Evolutionary conservation across 2,329 filamentous ascomycete genomes (phyloP), one percentile per base, ranked within the genome.

Genomic region (Trichoderma gracile): DNA sequence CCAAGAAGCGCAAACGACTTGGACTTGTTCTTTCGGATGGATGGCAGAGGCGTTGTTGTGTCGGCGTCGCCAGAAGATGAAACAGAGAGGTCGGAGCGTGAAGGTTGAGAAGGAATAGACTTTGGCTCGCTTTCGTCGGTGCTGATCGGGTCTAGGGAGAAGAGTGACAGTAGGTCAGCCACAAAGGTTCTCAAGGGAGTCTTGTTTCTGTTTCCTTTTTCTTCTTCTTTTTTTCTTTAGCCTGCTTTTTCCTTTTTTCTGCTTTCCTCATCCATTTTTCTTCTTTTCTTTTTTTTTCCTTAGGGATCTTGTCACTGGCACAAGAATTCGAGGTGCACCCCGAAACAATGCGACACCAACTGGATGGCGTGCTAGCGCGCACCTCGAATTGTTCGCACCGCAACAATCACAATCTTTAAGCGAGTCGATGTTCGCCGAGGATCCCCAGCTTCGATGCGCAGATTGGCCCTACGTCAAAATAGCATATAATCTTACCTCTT

Each of bases 1-100:
- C 79, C 78, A 17, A 87, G 73, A 25, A 84, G 75, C 21, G 78
- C 78, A 73, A 87, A 87, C 9, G 82, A 78, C 66, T 86, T 87
- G 15, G 81, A 78, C 69, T 86, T 86, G 68, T 72, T 76, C 71
- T 79, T 84, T 73, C 80, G 83, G 21, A 73, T 70, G 5, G 74
- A 73, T n/a, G 74, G 70, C 19, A 67, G 77, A 71, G 67, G 69
- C 21, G 71, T 68, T 60, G 72, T 60, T 53, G 70, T 69, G 61
- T 86, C 83, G 73, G 77, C 73, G 52, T 86, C 83, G 62, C 74
- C 73, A n/a, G 77, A 74, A 7, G 83, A 83, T 45, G 78, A 78
- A 56, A 85, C 71, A 65, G 84, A 84, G 47, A 83, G 71, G 65
- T 86, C 81, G 67, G 84, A 84, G 70, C 76, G 80, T 53, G 82